Base-by-base conservation (phyloP, 2,329 filamentous ascomycete species). In the Didymella pinodella region DNA sequence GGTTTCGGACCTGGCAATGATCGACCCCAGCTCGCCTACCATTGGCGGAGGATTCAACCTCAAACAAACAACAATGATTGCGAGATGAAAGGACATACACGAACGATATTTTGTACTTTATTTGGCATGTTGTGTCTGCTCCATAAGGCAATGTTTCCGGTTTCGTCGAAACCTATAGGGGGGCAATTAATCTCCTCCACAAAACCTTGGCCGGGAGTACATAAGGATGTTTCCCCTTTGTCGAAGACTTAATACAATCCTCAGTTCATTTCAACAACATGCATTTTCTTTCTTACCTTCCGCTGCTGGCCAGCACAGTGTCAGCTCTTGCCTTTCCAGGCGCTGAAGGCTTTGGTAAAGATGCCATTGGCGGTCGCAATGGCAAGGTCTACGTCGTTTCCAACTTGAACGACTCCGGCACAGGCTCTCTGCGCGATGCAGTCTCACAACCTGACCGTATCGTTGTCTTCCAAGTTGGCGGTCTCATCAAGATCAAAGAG, bases 391-490 rank as follows among this genome's bases (percentile, higher is more conserved):
- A 83, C 66, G 76, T 82, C 44, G 81, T 84, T 10, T 80, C 78
- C 16, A 84, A 81, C 60, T 70, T 84, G 11, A 74, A 80, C 51
- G 82, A 84, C 63, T 77, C 77, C 2, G 83, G 82, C 5, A 61
- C 78, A 7, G 82, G 82, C 2, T 84, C 82, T 3, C 78, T 84
- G 10, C 81, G 82, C 26, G 82, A 85, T 64, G 82, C 81, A 14
- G 80, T 84, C 34, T 82, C 80, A 0, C 65, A 77, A 51, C 62
- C 80, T 1, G 79, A 83, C 61, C 81, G 82, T 32, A 83, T 82
- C 26, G 75, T 84, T 20, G 80, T 83, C 20, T 84, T 85, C 63
- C 77, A 80, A 14, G 78, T 83, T 7, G 81, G 81, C 28, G 83
- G 83, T 3, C 77, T 82, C 2, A 83, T 84, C 59, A 80, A 81